Conservation (phyloP, 129 eudicot genomes). For the Ambrosia artemisiifolia region DNA sequence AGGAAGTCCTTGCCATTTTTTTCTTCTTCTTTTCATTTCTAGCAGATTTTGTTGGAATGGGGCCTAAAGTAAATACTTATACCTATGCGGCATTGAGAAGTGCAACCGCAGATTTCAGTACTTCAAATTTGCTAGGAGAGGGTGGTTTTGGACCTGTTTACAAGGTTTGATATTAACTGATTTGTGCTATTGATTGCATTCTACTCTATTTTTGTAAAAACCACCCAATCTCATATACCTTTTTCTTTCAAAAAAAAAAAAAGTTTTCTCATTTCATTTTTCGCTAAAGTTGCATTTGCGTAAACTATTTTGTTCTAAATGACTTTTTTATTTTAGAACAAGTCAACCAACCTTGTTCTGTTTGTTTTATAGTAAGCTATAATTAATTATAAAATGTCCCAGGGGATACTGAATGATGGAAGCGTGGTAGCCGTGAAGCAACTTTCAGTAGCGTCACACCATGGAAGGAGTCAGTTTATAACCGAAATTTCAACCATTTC, state of each 20-base stretch:
- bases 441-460: constrained; percentile 53
- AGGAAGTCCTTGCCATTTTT: neutral
- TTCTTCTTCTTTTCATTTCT: neutral
- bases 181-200: neutral
- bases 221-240: neutral
- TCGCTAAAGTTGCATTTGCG: neutral
- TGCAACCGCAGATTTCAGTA: constrained; percentile 63
- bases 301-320: neutral
- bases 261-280: too few species aligned
- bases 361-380: neutral
- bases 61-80: constrained; percentile 41
- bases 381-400: neutral
- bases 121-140: constrained; percentile 65
- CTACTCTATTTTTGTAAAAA: neutral
- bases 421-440: constrained; percentile 58
- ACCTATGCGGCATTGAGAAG: constrained; percentile 46
- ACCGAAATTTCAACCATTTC: constrained; percentile 80
- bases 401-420: constrained; percentile 70
- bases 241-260: neutral
- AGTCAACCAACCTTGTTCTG: neutral
- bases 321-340: neutral
- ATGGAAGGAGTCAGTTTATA: constrained; percentile 58
- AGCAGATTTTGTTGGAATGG: constrained; percentile 43
- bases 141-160: constrained; percentile 82
- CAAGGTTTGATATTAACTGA: constrained; percentile 38